These are phyloP conservation scores for Leptographium procerum DNA, from an alignment of 2,329 filamentous ascomycete genomes.

Conservation along the genomic window DNA sequence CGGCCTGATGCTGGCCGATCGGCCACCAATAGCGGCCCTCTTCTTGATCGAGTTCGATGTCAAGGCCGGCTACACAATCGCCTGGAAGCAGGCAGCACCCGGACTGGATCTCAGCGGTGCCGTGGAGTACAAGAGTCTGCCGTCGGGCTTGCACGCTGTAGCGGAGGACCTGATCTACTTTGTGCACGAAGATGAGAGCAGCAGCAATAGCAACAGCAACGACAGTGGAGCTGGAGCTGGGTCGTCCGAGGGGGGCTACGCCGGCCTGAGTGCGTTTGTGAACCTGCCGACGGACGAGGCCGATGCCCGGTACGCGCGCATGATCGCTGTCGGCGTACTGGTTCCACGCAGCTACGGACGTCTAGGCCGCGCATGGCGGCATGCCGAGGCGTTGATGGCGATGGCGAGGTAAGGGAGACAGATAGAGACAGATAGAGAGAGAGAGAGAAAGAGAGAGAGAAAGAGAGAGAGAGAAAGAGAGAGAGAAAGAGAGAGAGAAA, in stretches of 20 bases:
- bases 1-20: conserved; percentile 24
- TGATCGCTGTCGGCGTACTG: conserved; percentile 83
- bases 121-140: conserved; percentile 93
- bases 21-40: conserved; percentile 59
- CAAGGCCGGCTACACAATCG: conserved; percentile 81
- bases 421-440: not conserved
- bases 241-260: conserved; percentile 43
- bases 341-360: conserved; percentile 78
- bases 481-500: not conserved
- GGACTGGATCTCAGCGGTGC: conserved; percentile 69
- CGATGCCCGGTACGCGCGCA: conserved; percentile 73
- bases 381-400: conserved; percentile 63
- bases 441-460: not conserved
- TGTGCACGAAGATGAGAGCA: conserved; percentile 52
- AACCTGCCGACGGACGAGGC: conserved; percentile 69
- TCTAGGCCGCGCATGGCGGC: conserved; percentile 79
- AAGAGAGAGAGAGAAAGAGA: not conserved
- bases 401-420: conserved; percentile 51
- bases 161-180: conserved; percentile 88
- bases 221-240: conserved; percentile 42
- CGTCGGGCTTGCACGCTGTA: conserved; percentile 84
- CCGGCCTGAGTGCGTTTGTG: conserved; percentile 84
- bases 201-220: conserved; percentile 18
- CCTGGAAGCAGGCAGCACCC: conserved; percentile 67
- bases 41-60: conserved; percentile 90